These are phyloP conservation scores for Colletotrichum cordylinicola DNA, from an alignment of 2,329 filamentous ascomycete genomes.

Conservation along the genomic window DNA sequence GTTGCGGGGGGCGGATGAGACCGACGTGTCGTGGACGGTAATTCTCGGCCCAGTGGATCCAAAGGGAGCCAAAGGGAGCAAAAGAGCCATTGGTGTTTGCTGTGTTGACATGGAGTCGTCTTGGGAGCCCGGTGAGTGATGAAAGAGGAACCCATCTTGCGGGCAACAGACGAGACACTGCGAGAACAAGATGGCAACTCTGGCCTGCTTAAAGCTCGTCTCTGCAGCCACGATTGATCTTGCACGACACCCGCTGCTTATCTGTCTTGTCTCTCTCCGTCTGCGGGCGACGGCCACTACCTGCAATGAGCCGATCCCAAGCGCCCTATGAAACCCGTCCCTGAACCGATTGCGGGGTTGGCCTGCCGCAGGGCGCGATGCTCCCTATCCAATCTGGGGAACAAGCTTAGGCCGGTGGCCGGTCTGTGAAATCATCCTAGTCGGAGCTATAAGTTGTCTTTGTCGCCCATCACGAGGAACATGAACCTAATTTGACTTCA, in stretches of 20 bases:
- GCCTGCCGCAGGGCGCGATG: slow-evolving; percentile 11
- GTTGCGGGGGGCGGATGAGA: slow-evolving; percentile 5
- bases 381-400: not conserved
- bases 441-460: slow-evolving; percentile 14
- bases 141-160: not conserved
- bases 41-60: not conserved
- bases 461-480: slow-evolving; percentile 5
- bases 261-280: not conserved
- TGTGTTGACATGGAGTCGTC: not conserved
- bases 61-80: too few species aligned
- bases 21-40: not conserved
- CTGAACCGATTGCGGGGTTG: slow-evolving; percentile 15
- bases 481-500: not conserved
- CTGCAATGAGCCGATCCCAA: slow-evolving; percentile 17
- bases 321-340: slow-evolving; percentile 16
- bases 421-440: slow-evolving; percentile 11
- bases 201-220: not conserved
- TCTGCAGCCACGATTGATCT: not conserved
- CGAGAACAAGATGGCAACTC: not conserved
- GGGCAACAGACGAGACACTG: not conserved
- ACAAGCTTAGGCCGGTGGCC: slow-evolving; percentile 2
- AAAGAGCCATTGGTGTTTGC: not conserved
- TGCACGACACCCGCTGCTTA: not conserved
- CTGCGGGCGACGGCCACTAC: not conserved
- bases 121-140: not conserved